Evolutionary conservation across 805 yeast species (phyloP).

Genomic region (Candida khao-thaluensis): DNA sequence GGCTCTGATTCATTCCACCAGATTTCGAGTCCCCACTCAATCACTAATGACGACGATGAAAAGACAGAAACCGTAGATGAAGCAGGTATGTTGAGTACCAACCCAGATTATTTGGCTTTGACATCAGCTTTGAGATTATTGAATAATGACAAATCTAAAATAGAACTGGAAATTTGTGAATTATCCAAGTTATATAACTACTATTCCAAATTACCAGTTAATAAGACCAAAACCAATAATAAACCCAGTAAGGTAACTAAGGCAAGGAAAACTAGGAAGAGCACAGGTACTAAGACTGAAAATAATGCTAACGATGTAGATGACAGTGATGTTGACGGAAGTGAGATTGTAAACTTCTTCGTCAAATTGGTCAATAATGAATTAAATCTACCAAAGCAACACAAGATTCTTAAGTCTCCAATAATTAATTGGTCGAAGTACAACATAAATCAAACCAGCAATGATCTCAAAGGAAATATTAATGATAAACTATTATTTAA

Average conservation of each 20-base stretch:
- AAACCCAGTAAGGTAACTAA: neutral
- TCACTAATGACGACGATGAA: constrained; percentile 1
- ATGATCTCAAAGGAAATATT: constrained; percentile 6
- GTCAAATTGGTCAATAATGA: constrained; percentile 34
- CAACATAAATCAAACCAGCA: constrained; percentile 18
- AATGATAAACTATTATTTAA: constrained; percentile 22
- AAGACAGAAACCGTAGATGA: neutral
- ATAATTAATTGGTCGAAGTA: constrained; percentile 38
- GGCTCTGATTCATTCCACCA: constrained; percentile 1
- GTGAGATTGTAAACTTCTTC: constrained; percentile 31
- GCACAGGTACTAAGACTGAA: constrained; percentile 12
- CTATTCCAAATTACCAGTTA: constrained; percentile 10
- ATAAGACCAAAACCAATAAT: constrained; percentile 3
- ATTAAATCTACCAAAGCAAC: constrained; percentile 34
- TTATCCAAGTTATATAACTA: constrained; percentile 30
- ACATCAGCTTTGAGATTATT: constrained; percentile 32
- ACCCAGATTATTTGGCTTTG: constrained; percentile 39
- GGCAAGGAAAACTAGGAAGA: neutral
- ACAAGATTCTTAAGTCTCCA: constrained; percentile 33
- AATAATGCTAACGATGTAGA: constrained; percentile 8
- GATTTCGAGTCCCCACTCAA: neutral
- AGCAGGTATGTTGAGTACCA: constrained; percentile 10
- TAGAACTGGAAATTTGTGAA: constrained; percentile 29
- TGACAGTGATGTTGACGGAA: constrained; percentile 10
- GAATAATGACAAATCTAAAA: constrained; percentile 20